Percentiles rank a stretch among this genome's conserved stretches.
These are phyloP conservation scores for Trichosanthes cucumerina DNA, from an alignment of 306 rosid genomes.

Conservation along the genomic window DNA sequence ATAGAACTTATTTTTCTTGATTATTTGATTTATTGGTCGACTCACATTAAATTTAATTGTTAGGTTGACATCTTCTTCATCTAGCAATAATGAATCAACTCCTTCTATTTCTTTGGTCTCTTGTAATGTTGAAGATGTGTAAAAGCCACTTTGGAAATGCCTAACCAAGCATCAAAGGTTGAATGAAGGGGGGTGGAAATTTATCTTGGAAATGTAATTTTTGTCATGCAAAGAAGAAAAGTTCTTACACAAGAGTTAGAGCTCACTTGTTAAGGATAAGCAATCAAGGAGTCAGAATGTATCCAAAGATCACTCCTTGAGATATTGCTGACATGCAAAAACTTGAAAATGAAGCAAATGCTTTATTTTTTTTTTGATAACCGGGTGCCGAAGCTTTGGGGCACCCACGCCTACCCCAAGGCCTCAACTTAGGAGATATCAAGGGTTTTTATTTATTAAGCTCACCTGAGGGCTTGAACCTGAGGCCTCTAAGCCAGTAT, in stretches of 20 bases:
- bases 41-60: background rate
- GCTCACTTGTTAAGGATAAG: background rate
- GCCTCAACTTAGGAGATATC: too few relatives aligned
- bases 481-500: too few relatives aligned
- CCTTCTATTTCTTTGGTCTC: background rate
- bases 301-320: background rate
- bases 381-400: too few relatives aligned
- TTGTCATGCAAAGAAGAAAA: background rate
- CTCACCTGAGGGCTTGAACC: too few relatives aligned
- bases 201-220: background rate
- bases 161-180: background rate
- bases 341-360: background rate
- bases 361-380: too few relatives aligned
- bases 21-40: background rate
- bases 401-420: too few relatives aligned
- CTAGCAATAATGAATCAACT: background rate
- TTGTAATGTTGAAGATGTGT: background rate
- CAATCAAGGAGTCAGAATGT: background rate
- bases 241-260: background rate
- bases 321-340: background rate
- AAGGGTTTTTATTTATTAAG: too few relatives aligned
- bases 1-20: background rate
- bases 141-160: background rate
- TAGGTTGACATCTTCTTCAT: background rate
- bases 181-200: background rate